phyloP scores from a whole-genome alignment of 1,139 yeast genomes.

The Meyerozyma carpophila region DNA sequence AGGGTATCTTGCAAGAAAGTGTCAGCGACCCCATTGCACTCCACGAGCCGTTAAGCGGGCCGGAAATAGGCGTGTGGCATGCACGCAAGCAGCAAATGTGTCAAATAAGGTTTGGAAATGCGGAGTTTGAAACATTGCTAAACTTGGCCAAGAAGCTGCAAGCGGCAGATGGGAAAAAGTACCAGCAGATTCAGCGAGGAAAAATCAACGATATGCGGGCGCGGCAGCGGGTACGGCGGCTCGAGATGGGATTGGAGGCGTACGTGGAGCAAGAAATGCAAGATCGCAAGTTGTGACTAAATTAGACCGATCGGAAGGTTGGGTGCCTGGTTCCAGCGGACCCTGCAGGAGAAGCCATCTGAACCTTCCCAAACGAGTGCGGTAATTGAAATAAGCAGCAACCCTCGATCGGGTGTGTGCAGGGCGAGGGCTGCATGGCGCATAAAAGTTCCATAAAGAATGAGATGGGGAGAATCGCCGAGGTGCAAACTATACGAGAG shows the following conservation, averaged over 20 bases:
- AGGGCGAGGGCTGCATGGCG: background rate
- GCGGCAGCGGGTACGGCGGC: background rate
- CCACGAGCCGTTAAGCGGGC: constrained; percentile 5
- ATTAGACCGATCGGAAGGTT: background rate
- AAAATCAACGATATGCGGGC: background rate
- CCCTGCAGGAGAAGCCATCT: no score
- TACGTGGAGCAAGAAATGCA: background rate
- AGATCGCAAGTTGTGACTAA: background rate
- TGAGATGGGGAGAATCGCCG: background rate
- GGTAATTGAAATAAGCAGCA: background rate
- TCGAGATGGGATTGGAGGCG: background rate
- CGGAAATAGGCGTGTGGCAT: constrained; percentile 7
- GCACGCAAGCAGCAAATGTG: background rate
- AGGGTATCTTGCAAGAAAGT: constrained; percentile 14
- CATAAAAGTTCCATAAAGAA: background rate
- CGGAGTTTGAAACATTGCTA: background rate
- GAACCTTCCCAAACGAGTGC: background rate
- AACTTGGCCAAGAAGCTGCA: background rate
- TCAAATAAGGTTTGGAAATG: background rate
- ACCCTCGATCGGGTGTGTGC: background rate
- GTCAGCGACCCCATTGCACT: constrained; percentile 2
- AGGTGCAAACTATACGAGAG: no score
- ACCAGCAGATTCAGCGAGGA: background rate
- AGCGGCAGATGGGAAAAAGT: background rate
- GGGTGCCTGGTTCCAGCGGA: no score